phyloP scores from a whole-genome alignment of 768 basidiomycete species.

The Fistulinella prunicolor region DNA sequence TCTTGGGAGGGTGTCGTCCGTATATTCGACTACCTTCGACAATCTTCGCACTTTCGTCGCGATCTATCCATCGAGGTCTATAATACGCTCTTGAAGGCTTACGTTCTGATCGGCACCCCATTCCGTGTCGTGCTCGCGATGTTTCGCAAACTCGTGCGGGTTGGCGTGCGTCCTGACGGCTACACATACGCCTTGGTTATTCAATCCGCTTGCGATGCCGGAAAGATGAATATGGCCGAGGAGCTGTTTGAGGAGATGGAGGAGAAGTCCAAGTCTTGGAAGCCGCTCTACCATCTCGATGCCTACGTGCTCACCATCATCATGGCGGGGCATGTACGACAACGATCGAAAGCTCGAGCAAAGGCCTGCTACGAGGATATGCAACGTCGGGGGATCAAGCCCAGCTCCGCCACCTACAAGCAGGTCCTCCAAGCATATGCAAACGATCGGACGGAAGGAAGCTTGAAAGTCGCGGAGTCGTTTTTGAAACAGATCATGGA shows the following conservation, averaged over 20 bases:
- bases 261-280: slow-evolving; percentile 32
- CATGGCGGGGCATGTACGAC: slow-evolving; percentile 67
- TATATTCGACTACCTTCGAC: slow-evolving; percentile 59
- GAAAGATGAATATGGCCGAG: slow-evolving; percentile 58
- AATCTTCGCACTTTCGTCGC: slow-evolving; percentile 34
- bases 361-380: slow-evolving; percentile 72
- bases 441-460: slow-evolving; percentile 44
- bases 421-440: slow-evolving; percentile 65
- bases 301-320: slow-evolving; percentile 69
- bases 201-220: slow-evolving; percentile 76
- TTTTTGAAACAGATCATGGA: slow-evolving; percentile 56
- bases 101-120: slow-evolving; percentile 77
- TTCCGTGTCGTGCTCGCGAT: slow-evolving; percentile 58
- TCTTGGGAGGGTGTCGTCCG: slow-evolving; percentile 75
- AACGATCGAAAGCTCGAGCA: slow-evolving; percentile 51
- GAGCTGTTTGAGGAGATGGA: slow-evolving; percentile 73
- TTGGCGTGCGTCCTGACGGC: slow-evolving; percentile 53
- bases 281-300: slow-evolving; percentile 43
- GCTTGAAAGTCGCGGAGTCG: slow-evolving; percentile 58
- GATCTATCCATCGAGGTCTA: slow-evolving; percentile 58
- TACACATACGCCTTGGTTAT: slow-evolving; percentile 73
- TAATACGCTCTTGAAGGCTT: slow-evolving; percentile 81
- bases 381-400: slow-evolving; percentile 58
- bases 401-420: slow-evolving; percentile 64
- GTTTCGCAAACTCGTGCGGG: slow-evolving; percentile 53